Percentiles rank a stretch among this genome's conserved stretches.
Conservation (phyloP, 768 basidiomycete genomes). For the Tulasnella sp. region DNA sequence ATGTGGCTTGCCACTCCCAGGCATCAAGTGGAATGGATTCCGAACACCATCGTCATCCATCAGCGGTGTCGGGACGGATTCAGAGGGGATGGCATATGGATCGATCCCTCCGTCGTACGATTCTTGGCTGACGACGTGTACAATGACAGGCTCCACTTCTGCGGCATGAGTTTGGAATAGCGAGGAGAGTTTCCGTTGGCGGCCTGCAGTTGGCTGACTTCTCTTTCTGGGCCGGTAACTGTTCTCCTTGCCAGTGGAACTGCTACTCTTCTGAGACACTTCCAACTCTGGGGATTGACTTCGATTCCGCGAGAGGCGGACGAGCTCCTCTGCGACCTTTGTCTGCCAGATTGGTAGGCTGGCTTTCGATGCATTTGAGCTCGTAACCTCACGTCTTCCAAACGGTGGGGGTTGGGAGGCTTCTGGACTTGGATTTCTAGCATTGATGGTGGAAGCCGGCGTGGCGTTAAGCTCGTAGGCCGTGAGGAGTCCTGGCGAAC, state of each 20-base stretch:
- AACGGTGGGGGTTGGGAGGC: too few species aligned
- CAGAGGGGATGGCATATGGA: neutral
- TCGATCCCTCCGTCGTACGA: neutral
- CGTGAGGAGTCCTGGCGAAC: too few species aligned
- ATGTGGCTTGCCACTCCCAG: neutral
- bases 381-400: too few species aligned
- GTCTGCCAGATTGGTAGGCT: slow-evolving; percentile 2
- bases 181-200: neutral
- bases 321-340: slow-evolving; percentile 11
- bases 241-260: neutral
- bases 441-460: too few species aligned
- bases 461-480: too few species aligned
- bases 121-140: slow-evolving; percentile 8
- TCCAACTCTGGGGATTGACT: neutral
- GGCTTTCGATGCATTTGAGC: too few species aligned
- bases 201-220: neutral
- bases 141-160: neutral
- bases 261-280: neutral
- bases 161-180: neutral
- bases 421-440: too few species aligned
- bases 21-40: neutral
- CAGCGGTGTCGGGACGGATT: neutral
- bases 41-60: neutral
- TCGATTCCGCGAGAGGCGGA: slow-evolving; percentile 3
- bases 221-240: neutral